phyloP scores from a whole-genome alignment of 2,329 filamentous ascomycete species.

The Ophiocordyceps unilateralis region DNA sequence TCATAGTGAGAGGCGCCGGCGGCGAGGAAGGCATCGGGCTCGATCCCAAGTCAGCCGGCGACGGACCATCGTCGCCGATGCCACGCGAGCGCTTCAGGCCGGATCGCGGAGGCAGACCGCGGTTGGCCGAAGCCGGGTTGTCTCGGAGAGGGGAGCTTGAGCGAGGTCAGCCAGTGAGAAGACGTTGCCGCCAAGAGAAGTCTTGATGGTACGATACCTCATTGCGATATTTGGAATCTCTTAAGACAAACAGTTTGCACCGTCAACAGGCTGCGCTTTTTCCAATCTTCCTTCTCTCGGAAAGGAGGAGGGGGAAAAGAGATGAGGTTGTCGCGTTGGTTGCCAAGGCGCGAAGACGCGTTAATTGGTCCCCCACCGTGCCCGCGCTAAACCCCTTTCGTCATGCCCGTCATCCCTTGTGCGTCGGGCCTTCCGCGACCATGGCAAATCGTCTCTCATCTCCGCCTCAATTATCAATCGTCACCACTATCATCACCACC shows the following conservation, averaged over 20 bases:
- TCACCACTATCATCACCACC: background rate
- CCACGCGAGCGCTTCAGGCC: conserved; percentile 39
- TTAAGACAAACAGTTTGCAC: background rate
- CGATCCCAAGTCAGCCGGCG: conserved; percentile 33
- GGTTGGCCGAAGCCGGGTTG: conserved; percentile 70
- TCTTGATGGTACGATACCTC: conserved; percentile 7
- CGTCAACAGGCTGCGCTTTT: background rate
- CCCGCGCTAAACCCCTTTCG: conserved; percentile 13
- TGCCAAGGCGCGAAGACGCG: conserved; percentile 17
- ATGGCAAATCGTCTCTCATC: background rate
- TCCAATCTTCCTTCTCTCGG: background rate
- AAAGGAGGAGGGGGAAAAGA: conserved; percentile 6
- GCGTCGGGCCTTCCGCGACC: background rate
- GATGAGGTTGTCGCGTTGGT: background rate
- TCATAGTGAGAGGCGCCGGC: conserved; percentile 41
- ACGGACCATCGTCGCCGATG: conserved; percentile 31
- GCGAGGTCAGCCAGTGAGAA: conserved; percentile 2
- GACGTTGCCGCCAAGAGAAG: no score
- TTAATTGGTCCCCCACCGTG: conserved; percentile 22
- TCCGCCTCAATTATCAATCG: no score
- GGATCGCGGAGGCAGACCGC: conserved; percentile 38
- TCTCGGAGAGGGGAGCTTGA: conserved; percentile 65
- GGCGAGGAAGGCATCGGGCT: conserved; percentile 52
- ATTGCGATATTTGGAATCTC: conserved; percentile 3
- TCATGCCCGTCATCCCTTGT: conserved; percentile 17